Evolutionary conservation across 805 yeast genomes (phyloP).

Genomic region (Kodamaea laetipori): DNA sequence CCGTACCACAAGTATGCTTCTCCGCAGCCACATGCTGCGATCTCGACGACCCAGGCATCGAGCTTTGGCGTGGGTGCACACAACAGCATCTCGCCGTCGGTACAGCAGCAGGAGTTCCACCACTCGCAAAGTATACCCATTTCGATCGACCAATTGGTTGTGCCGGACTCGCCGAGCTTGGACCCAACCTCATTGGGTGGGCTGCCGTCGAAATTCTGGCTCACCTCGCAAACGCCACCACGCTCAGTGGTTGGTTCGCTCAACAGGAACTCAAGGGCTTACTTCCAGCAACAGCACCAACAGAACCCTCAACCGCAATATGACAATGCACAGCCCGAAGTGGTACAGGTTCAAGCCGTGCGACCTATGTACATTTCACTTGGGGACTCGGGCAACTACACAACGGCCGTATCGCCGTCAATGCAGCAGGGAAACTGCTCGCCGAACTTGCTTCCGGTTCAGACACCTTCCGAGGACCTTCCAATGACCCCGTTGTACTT

Average conservation of each 20-base stretch:
- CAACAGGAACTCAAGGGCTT: conserved; percentile 22
- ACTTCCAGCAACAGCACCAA: conserved; percentile 11
- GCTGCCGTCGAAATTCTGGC: conserved; percentile 57
- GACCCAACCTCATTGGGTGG: conserved; percentile 55
- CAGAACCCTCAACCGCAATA: background rate
- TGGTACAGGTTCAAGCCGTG: background rate
- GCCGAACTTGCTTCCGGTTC: conserved; percentile 43
- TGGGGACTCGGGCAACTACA: conserved; percentile 11
- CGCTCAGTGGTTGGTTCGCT: conserved; percentile 28
- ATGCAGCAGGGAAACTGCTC: conserved; percentile 13
- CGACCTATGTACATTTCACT: conserved; percentile 16
- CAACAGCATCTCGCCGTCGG: conserved; percentile 9
- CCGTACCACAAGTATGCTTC: conserved; percentile 40
- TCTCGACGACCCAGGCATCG: conserved; percentile 1
- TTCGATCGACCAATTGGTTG: conserved; percentile 15
- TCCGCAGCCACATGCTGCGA: conserved; percentile 15
- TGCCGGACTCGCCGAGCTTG: conserved; percentile 55
- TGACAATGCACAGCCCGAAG: background rate
- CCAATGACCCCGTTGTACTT: conserved; percentile 46
- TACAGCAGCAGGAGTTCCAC: conserved; percentile 13
- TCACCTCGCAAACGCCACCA: conserved; percentile 58
- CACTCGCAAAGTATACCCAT: conserved; percentile 35
- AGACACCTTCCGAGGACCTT: conserved; percentile 43
- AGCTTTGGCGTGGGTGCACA: background rate
- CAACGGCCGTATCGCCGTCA: conserved; percentile 9